phyloP scores from a whole-genome alignment of 495 filamentous ascomycete genomes.

The Daldinia decipiens region DNA sequence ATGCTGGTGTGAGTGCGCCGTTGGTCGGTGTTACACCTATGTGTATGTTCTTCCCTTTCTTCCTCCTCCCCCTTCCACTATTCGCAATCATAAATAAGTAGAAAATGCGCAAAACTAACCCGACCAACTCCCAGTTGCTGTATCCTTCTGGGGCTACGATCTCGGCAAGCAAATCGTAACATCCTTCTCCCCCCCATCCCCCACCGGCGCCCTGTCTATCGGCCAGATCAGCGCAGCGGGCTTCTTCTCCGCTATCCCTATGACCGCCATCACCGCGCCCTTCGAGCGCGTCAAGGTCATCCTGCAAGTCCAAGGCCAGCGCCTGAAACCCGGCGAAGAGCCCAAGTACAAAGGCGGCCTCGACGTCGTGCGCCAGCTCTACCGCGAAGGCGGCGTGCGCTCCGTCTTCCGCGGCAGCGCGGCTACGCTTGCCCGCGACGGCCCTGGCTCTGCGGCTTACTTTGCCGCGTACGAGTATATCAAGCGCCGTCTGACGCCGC shows the following conservation, averaged over 20 bases:
- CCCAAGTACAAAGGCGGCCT: constrained; percentile 88
- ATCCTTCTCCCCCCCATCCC: constrained; percentile 69
- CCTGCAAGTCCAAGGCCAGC: constrained; percentile 96
- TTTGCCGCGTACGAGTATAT: constrained; percentile 97
- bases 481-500: constrained; percentile 87
- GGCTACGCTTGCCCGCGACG: constrained; percentile 93
- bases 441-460: constrained; percentile 91
- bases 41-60: constrained; percentile 73
- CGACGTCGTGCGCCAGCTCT: constrained; percentile 96
- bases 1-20: constrained; percentile 96
- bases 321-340: constrained; percentile 87
- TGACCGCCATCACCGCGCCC: constrained; percentile 96
- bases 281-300: constrained; percentile 99
- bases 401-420: constrained; percentile 90
- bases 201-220: constrained; percentile 76
- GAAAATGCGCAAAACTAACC: constrained; percentile 5
- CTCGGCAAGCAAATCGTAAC: constrained; percentile 89
- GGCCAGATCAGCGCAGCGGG: constrained; percentile 90
- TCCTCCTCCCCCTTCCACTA: not conserved
- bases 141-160: constrained; percentile 99
- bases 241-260: constrained; percentile 97
- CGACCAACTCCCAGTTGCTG: constrained; percentile 73
- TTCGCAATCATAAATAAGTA: not conserved
- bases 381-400: constrained; percentile 87
- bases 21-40: constrained; percentile 96